Evolutionary conservation across 495 filamentous ascomycete species (phyloP), one percentile per base, ranked within the genome.

Genomic region (Neurospora tetrasperma): DNA sequence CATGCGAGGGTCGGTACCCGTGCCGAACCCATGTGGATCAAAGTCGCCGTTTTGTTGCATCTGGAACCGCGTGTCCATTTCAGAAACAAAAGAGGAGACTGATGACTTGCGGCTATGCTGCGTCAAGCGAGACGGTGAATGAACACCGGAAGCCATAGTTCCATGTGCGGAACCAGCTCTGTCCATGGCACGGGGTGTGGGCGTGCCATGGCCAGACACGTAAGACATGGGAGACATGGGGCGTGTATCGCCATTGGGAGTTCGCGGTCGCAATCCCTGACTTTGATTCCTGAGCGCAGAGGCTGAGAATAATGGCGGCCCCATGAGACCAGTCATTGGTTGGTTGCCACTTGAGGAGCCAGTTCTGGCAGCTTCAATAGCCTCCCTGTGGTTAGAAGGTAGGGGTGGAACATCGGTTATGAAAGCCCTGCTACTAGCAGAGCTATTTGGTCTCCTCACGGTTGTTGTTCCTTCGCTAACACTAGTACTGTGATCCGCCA

Each of bases 81-180:
- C 96, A 5, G 96, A 98, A 5, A 89, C 93, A 76, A 98, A 99
- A 0, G 96, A 99, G 4, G 96, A 97, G 12, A 98, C 87, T 0
- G 96, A 99, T 6, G 94, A 96, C 72, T 93, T 87, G 18, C 93
- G 87, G 76, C 84, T 86, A 70, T 71, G 82, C 38, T 77, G 72
- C 39, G 80, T 79, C 73, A 83, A 62, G 68, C 76, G 76, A 2
- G 79, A 79, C 0, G 84, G 80, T 10, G 85, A 84, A 14, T 84
- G 83, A 42, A 83, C 59, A 40, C 85, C 83, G 9, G 77, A 76
- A 66, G 54, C 27, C 54, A 35, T 66, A 44, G 78, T 77, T 35
- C 83, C 82, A 20, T 80, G 75, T 68, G 79, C 74, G 8, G 80
- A 79, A 69, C 80, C 77, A 23, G 78, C 66, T 69, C 75, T 76